phyloP scores from a whole-genome alignment of 345 rosid species.

The Gossypium bickii region DNA sequence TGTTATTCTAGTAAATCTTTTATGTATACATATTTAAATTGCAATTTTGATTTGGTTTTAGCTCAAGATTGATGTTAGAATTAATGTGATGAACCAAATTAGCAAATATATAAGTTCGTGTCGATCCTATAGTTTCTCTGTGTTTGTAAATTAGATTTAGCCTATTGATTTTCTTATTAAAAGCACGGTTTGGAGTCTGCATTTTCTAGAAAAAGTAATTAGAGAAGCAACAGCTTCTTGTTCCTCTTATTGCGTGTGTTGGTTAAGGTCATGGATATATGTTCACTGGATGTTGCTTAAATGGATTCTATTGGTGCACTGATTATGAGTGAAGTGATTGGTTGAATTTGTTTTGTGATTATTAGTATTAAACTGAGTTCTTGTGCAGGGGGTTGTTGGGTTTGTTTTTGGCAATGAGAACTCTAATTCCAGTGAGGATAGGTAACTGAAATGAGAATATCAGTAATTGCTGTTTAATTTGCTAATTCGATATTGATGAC shows the following conservation, averaged over 20 bases:
- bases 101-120: not conserved
- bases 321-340: not conserved
- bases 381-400: conserved; percentile 85
- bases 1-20: not conserved
- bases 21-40: not conserved
- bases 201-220: not conserved
- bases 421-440: conserved; percentile 67
- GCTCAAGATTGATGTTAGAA: not conserved
- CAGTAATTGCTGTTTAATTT: not conserved
- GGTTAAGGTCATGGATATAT: not conserved
- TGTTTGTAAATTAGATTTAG: not conserved
- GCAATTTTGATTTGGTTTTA: not conserved
- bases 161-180: not conserved
- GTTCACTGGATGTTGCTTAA: not conserved
- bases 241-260: not conserved
- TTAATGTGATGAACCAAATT: not conserved
- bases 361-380: conserved; percentile 12
- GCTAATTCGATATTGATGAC: not conserved
- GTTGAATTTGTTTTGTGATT: not conserved
- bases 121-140: not conserved
- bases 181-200: not conserved
- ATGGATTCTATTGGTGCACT: not conserved
- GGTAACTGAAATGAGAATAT: conserved; percentile 34
- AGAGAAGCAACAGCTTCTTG: not conserved
- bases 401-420: conserved; percentile 85